Evolutionary conservation across 192 early-diverging fungal genomes (phyloP), one percentile per base, ranked within the genome.

Genomic region (Rhizoclosmatium sp.): DNA sequence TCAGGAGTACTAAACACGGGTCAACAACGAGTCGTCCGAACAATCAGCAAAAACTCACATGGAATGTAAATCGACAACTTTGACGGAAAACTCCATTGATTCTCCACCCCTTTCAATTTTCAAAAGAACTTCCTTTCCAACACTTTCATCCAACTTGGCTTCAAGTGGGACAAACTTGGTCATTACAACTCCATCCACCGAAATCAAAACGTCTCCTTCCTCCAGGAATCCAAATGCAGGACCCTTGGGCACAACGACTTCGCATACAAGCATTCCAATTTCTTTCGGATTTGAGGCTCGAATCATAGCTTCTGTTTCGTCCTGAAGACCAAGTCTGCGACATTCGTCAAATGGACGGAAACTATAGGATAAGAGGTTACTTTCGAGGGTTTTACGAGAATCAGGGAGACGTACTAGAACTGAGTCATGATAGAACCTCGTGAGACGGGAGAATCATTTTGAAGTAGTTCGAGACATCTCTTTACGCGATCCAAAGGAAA

Each of bases 111-210:
- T 85, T 76, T 94, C 90, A n/a, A 92, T 85, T 2, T 79, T 79
- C 64, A 93, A 79, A 23, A 65, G 79, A 70, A 93, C 81, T 7
- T 87, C 84, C 49, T 86, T 79, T 41, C 88, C 89, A 5, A 93
- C 91, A 72, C 89, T 81, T 21, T 87, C 80, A 82, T 95, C 94
- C 47, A 94, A 59, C 44, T 89, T 87, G n/a, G 84, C 87, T 73
- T 93, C 93, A 10, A 95, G 81, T 7, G 91, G 91, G 5, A 93
- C 94, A 82, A 95, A 95, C 73, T 93, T 92, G n/a, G 93, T 94
- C n/a, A 94, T 87, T 40, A 91, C 81, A 16, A 88, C 80, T 42
- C 86, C 91, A 73, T 95, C 92, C 58, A 95, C 89, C 2, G 83
- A 88, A 1, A 94, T 69, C 7, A 95, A 73, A 16, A 95, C 90